Evolutionary conservation across 768 basidiomycete genomes (phyloP), one percentile per base, ranked within the genome.

Genomic region (Crepidotus variabilis): DNA sequence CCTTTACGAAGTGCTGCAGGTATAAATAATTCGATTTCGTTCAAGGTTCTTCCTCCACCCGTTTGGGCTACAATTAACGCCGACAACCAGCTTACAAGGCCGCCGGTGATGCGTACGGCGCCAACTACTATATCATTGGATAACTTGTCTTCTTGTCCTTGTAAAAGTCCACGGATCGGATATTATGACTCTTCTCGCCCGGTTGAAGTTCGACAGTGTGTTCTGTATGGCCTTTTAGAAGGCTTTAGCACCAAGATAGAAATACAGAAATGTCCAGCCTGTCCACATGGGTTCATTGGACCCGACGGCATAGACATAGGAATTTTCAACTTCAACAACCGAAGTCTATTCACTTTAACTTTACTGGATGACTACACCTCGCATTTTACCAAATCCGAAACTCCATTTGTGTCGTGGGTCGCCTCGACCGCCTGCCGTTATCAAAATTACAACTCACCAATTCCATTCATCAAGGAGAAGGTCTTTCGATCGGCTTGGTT

Each of bases 271-370:
- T 67, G 66, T 45, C 53, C 58, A 2, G 1, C 18, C 1, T 67
- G 63, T 21, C 50, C 50, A 1, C 51, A 58, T 14, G 43, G 62
- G 4, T 70, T 51, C 22, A 69, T 75, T 47, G 69, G 73, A 7
- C 68, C 71, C 2, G 72, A 75, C 35, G 61, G 61, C 14, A 23
- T 55, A 9, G 53, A 62, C 0, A 6, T 63, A 14, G 72, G 71
- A 0, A 32, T 75, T 1, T 72, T 75, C 56, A 75, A 75, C 51
- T 66, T 61, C 47, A 72, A 75, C 39, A 72, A 73, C 52, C 55
- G 47, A 0, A 43, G 61, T 6, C 48, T 73, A 0, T 65, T 73
- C 52, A 61, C 71, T 0, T 68, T 74, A 35, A 65, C 71, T 3
- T 55, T 74, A 4, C 57, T 75, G 0, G 65, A 75, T 34, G 69